Conservation (phyloP, 2,329 filamentous ascomycete species). For the Monilinia polystroma region DNA sequence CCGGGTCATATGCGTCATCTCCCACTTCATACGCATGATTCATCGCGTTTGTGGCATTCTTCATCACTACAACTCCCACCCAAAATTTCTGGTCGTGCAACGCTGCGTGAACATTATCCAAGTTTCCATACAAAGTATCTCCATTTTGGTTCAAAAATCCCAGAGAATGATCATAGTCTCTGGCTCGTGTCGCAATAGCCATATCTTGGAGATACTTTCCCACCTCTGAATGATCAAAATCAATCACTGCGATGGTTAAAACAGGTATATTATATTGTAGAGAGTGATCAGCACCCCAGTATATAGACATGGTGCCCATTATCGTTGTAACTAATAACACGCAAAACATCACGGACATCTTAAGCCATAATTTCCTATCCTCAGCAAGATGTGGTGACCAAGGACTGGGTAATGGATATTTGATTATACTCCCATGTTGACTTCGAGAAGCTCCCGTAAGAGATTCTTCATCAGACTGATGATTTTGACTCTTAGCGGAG, state of each 20-base stretch:
- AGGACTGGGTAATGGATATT: constrained; percentile 23
- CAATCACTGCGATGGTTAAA: constrained; percentile 28
- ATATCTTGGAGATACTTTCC: constrained; percentile 27
- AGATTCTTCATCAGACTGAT: constrained; percentile 19
- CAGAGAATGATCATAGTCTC: constrained; percentile 24
- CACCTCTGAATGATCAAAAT: constrained; percentile 30
- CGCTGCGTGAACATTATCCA: constrained; percentile 18
- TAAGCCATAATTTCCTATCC: constrained; percentile 28
- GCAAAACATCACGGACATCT: constrained; percentile 26
- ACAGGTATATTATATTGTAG: constrained; percentile 27
- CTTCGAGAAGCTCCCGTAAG: not conserved
- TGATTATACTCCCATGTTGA: constrained; percentile 14
- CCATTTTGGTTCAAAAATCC: constrained; percentile 27
- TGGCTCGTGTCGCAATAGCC: constrained; percentile 19
- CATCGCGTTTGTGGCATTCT: constrained; percentile 30
- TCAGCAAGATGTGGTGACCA: constrained; percentile 23
- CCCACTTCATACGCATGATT: constrained; percentile 27
- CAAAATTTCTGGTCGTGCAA: constrained; percentile 29
- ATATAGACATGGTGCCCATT: constrained; percentile 29
- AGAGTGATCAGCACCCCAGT: constrained; percentile 29
- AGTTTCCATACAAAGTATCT: constrained; percentile 23
- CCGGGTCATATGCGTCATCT: constrained; percentile 25
- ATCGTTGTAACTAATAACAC: constrained; percentile 27
- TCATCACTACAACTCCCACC: constrained; percentile 27
- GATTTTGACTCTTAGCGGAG: not conserved